phyloP scores from a whole-genome alignment of 1,284 basidiomycete genomes.

The Leucoagaricus sp. region DNA sequence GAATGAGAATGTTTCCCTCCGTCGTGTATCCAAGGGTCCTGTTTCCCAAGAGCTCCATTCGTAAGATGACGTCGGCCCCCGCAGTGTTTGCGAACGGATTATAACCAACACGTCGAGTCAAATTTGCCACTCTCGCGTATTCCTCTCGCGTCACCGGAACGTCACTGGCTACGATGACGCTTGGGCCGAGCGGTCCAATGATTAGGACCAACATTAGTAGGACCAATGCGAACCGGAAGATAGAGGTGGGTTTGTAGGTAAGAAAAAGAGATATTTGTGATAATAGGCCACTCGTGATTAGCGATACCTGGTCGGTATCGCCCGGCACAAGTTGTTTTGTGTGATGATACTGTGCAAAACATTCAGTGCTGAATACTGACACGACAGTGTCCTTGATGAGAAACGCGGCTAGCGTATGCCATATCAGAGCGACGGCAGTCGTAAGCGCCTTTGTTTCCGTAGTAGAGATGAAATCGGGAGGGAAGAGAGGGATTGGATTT shows the following conservation, averaged over 20 bases:
- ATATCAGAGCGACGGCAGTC: not conserved
- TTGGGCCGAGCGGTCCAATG: not conserved
- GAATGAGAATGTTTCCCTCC: not conserved
- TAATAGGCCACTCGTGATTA: slow-evolving; percentile 2
- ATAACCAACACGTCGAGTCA: not conserved
- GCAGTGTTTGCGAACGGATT: not conserved
- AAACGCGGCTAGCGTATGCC: slow-evolving; percentile 4
- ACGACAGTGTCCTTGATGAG: not conserved
- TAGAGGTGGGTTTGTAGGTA: not conserved
- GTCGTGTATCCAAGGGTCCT: not conserved
- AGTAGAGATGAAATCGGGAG: not conserved
- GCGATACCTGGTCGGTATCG: not conserved
- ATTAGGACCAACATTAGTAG: not conserved
- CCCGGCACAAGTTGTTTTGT: not conserved
- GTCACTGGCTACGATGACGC: not conserved
- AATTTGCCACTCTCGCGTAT: not conserved
- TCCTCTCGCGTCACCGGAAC: not conserved
- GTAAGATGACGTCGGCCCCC: not conserved
- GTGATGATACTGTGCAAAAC: not conserved
- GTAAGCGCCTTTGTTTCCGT: not conserved
- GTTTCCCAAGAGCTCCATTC: not conserved
- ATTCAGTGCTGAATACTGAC: slow-evolving; percentile 4
- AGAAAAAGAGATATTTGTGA: not conserved
- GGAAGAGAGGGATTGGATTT: not conserved
- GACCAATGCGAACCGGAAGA: not conserved